Evolutionary conservation across 768 basidiomycete species (phyloP), one percentile per base, ranked within the genome.

Genomic region (Solioccasus polychromus): DNA sequence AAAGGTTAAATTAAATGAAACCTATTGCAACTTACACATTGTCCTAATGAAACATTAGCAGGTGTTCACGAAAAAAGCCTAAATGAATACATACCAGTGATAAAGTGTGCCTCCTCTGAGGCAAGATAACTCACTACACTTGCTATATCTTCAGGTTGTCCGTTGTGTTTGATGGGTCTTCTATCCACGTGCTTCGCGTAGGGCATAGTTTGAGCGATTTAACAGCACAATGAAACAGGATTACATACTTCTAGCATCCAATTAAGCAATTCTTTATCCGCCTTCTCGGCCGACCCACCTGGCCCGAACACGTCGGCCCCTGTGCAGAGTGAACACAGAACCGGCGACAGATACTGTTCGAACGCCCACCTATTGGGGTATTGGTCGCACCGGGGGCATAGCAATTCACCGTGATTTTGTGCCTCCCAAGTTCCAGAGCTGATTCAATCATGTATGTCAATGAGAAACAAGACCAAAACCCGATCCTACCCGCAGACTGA

Each of bases 341-440:
- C 26, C 26, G 26, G 15, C 7, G 4, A 31, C 30, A 6, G 18
- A 39, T 10, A 20, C 14, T 2, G 36, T 18, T 10, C 6, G 2
- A 28, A 8, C 19, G 36, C 54, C 10, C 18, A 73, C 70, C 39
- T 55, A 69, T 45, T 5, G 50, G 37, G 0, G 65, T 71, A 1
- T 50, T 20, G 22, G 67, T 60, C 1, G 45, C 5, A 3, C 71
- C 67, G 1, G 73, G 73, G 4, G 68, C 66, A 29, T 73, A 73
- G 1, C 66, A 48, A 31, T 71, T 70, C 3, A 69, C 70, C 2
- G 67, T 70, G n/a, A 72, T 69, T 1, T 50, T 39, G 41, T 70
- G 47, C 29, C 35, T 18, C 0, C 60, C 64, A 15, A 68, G 53
- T 47, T 72, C 71, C 23, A 37, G 14, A 5, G 53, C 52, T 54